Evolutionary conservation across 306 rosid genomes (phyloP).

Genomic region (Cicer judaicum): DNA sequence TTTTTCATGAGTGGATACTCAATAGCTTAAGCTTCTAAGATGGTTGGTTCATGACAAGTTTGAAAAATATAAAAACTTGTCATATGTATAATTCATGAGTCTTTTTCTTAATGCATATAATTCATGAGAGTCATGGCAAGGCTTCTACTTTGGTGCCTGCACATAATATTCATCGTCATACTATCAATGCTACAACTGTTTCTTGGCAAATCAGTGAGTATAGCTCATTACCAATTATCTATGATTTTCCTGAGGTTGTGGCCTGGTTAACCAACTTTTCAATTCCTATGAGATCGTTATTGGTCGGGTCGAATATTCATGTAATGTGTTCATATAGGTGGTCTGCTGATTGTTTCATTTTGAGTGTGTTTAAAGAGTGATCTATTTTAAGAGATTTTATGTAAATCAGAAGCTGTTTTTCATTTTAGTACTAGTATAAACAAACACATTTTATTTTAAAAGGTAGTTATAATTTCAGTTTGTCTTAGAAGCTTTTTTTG

Average conservation of each 20-base stretch:
- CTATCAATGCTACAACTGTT: conserved; percentile 28
- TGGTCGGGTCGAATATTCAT: conserved; percentile 9
- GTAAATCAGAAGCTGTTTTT: not conserved
- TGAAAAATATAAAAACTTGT: not conserved
- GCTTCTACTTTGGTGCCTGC: not conserved
- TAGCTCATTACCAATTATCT: not conserved
- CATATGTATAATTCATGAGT: not conserved
- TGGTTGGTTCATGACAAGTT: conserved; percentile 1
- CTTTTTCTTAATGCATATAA: not conserved
- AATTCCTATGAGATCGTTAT: not conserved
- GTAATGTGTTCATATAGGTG: conserved; percentile 25
- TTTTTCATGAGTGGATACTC: not conserved
- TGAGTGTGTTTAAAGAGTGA: not conserved
- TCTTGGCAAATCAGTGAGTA: conserved; percentile 9
- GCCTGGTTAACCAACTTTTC: conserved; percentile 21
- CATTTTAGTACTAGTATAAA: not conserved
- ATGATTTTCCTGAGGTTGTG: conserved; percentile 24
- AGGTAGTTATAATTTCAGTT: not conserved
- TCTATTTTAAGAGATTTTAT: not conserved
- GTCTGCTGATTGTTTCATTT: conserved; percentile 27
- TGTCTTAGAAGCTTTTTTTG: conserved; percentile 9
- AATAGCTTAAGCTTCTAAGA: not conserved
- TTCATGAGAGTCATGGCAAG: not conserved
- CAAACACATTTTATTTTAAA: not conserved
- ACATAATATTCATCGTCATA: conserved; percentile 1